Evolutionary conservation across 202 grass and related monocot species (phyloP), one percentile per base, ranked within the genome.

Genomic region (Panicum hallii): DNA sequence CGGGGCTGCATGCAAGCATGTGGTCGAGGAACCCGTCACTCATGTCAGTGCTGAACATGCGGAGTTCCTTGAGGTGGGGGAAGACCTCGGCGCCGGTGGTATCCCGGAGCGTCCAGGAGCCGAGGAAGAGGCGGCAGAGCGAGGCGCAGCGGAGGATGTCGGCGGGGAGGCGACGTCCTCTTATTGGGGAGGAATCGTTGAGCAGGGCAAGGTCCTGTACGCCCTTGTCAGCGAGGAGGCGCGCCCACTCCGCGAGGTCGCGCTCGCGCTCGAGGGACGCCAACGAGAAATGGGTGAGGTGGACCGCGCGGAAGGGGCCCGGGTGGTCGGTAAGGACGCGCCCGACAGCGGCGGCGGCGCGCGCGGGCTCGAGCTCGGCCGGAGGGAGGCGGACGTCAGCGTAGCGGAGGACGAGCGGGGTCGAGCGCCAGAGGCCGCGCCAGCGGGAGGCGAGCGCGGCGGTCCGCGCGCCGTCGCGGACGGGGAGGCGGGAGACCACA

Each of bases 1-100:
- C 60, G 28, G 84, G 77, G 65, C 87, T 78, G 13, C 64, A 83
- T 55, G 84, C 55, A 54, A 86, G 56, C 13, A 85, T 20, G 54
- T 78, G 55, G 6, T 85, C 30, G 65, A 85, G 43, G 74, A 79
- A 64, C 7, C 0, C 0, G 0, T 72, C 75, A 0, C 12, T 0
- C 57, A 86, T 62, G 28, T 12, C 11, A 9, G 28, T 32, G 4
- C 4, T 5, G 11, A 13, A 34, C 12, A 63, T 32, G 61, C 9
- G 0, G 61, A 14, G 3, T 10, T 62, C 58, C 58, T 28, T 28
- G 22, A 28, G 22, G 3, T 10, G 7, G 10, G 28, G 11, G 11
- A 15, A 34, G 11, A 34, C 12, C 1, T 14, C 11, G 28, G 12
- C 61, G 12, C 11, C 26, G 0, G 28, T 1, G 11, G 61, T 6